Conservation (phyloP, 345 rosid species). For the Kernera saxatilis region DNA sequence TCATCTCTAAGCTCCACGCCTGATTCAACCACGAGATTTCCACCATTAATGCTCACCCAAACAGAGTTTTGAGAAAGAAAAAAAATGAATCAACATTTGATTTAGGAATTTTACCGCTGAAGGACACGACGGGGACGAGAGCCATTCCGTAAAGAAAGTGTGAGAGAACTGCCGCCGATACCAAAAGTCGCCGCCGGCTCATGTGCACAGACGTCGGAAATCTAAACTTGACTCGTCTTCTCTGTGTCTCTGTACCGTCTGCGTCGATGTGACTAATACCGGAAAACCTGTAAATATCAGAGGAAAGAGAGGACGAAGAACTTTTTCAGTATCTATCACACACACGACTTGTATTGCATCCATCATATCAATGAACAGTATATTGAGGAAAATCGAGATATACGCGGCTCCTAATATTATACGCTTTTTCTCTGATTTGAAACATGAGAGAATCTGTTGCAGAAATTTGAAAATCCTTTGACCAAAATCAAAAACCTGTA, state of each 20-base stretch:
- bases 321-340: background rate
- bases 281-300: constrained; percentile 22
- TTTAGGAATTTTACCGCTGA: background rate
- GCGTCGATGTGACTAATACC: constrained; percentile 3
- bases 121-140: constrained; percentile 3
- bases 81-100: background rate
- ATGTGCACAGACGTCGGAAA: background rate
- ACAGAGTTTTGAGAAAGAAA: background rate
- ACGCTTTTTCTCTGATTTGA: constrained; percentile 3
- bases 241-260: background rate
- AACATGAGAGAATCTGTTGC: background rate
- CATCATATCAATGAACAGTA: constrained; percentile 29
- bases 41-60: background rate
- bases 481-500: background rate
- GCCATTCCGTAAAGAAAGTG: constrained; percentile 8
- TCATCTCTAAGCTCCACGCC: constrained; percentile 4
- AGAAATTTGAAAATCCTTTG: background rate
- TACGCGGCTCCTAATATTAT: background rate
- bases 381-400: background rate
- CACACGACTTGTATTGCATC: constrained; percentile 16
- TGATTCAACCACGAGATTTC: background rate
- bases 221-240: background rate
- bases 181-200: constrained; percentile 12
- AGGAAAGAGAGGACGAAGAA: background rate
- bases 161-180: background rate